These are phyloP conservation scores for Cystoisospora suis DNA, from an alignment of 169 alveolate species.

Conservation along the genomic window DNA sequence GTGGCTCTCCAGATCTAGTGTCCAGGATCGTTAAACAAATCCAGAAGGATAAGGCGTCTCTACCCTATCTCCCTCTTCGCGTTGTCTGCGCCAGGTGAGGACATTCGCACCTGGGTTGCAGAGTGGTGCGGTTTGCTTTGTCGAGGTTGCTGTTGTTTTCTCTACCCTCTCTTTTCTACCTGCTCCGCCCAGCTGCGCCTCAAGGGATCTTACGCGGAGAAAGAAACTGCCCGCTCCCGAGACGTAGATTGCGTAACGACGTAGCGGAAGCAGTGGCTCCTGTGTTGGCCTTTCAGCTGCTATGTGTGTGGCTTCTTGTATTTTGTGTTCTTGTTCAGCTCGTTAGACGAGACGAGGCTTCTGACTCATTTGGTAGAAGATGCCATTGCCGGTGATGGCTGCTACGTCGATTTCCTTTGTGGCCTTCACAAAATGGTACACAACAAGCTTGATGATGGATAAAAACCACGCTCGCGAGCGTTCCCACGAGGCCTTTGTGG, in stretches of 20 bases:
- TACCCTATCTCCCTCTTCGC: constrained; percentile 62
- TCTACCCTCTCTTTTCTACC: too few species aligned
- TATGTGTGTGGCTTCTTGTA: neutral
- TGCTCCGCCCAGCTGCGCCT: too few species aligned
- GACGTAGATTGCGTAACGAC: too few species aligned
- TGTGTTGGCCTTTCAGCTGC: too few species aligned
- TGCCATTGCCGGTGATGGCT: constrained; percentile 58
- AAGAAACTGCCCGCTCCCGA: too few species aligned
- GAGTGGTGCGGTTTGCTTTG: too few species aligned
- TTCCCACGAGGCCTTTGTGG: too few species aligned
- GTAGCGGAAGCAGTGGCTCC: too few species aligned
- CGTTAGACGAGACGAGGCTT: constrained; percentile 58
- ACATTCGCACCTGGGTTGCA: too few species aligned
- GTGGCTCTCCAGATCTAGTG: neutral
- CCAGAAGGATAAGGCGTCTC: constrained; percentile 43
- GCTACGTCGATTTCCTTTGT: constrained; percentile 66
- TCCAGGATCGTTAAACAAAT: constrained; percentile 42
- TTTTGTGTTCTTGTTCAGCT: constrained; percentile 24
- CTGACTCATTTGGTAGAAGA: constrained; percentile 62
- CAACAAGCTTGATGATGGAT: constrained; percentile 55
- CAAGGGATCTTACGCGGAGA: too few species aligned
- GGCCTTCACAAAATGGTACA: constrained; percentile 61
- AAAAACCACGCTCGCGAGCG: too few species aligned
- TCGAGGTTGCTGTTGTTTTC: too few species aligned
- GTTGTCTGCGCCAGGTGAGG: constrained; percentile 56